Base-by-base conservation (phyloP, 306 rosid genomes). In the Castanopsis chinensis region DNA sequence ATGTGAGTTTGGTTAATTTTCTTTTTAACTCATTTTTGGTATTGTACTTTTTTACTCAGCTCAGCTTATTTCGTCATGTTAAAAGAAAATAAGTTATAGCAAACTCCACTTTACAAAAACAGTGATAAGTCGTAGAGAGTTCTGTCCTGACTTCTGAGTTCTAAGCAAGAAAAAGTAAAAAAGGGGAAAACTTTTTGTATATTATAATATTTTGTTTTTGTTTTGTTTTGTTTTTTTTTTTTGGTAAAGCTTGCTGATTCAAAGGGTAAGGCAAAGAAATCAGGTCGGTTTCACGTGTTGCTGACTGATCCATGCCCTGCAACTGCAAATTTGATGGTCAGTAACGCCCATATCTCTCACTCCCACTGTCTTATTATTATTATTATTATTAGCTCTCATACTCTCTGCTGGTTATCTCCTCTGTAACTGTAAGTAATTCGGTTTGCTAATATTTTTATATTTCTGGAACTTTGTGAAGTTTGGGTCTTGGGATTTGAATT, bases 301-400 rank as follows among this genome's bases (percentile, higher is more conserved):
- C 56, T 45, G 33, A 45, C 56, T 45, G 33, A 56, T 72, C 75
- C 71, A 18, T 53, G n/a, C 35, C 81, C 75, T 65, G 69, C 77
- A 77, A 65, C 75, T 65, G 69, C 77, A 77, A 65, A 23, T 77
- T 72, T 55, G 71, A 72, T 77, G 71, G 76, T 72, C 63, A 55
- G 82, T 65, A 33, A 56, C 60, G 4, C 78, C 45, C 69, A 71
- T 55, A 81, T 70, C 43, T 77, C 63, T 57, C 69, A 53, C 56
- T 57, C 69, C 63, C 32, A 45, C 32, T 5, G 20, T 41, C 78
- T 14, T n/a, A 13, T 51, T 19, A 15, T 25, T 41, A 37, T 37
- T 37, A 37, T 37, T 37, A 41, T 8, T 37, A 33, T 33, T 33
- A 68, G 43, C 19, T 67, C 45, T 41, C 12, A 25, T 41, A 41